A percentile compares a stretch with the other conserved stretches of the same genome.
Evolutionary conservation across 768 basidiomycete genomes (phyloP).

Genomic region (Mrakia frigida): DNA sequence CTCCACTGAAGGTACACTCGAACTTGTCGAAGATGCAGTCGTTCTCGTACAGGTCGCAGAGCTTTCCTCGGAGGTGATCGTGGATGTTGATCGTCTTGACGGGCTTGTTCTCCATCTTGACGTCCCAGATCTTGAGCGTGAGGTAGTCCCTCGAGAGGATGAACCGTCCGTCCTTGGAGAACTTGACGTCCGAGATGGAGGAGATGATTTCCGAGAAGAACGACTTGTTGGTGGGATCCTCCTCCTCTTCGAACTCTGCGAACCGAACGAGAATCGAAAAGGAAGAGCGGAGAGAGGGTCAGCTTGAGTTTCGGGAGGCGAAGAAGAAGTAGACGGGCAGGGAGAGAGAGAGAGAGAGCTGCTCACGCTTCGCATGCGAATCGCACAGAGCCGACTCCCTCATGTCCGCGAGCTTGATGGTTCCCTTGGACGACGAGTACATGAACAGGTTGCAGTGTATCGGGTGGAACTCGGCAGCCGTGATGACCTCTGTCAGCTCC

Average conservation of each 20-base stretch:
- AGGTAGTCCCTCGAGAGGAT: constrained; percentile 96
- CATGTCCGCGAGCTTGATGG: constrained; percentile 99
- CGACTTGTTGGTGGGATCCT: constrained; percentile 92
- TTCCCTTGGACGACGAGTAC: constrained; percentile 99
- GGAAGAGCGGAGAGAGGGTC: no score
- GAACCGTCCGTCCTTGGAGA: constrained; percentile 94
- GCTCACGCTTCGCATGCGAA: constrained; percentile 87
- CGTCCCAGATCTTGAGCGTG: constrained; percentile 98
- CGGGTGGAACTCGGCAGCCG: constrained; percentile 98
- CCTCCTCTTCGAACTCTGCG: constrained; percentile 95
- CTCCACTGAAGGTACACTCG: constrained; percentile 96
- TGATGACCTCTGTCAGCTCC: constrained; percentile 98
- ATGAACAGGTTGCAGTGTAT: constrained; percentile 96
- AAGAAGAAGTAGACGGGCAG: not conserved
- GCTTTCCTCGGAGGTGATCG: constrained; percentile 91
- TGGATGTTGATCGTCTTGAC: constrained; percentile 98
- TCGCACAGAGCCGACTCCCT: constrained; percentile 96
- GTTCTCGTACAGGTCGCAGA: constrained; percentile 98
- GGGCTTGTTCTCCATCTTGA: constrained; percentile 96
- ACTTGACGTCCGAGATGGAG: constrained; percentile 98
- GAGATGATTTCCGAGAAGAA: constrained; percentile 99
- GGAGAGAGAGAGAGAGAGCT: not conserved
- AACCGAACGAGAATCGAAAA: constrained; percentile 20
- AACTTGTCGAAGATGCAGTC: constrained; percentile 99
- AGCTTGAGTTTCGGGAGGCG: not conserved